Evolutionary conservation across 768 basidiomycete genomes (phyloP), one percentile per base, ranked within the genome.

Genomic region (Pisolithus sp.): DNA sequence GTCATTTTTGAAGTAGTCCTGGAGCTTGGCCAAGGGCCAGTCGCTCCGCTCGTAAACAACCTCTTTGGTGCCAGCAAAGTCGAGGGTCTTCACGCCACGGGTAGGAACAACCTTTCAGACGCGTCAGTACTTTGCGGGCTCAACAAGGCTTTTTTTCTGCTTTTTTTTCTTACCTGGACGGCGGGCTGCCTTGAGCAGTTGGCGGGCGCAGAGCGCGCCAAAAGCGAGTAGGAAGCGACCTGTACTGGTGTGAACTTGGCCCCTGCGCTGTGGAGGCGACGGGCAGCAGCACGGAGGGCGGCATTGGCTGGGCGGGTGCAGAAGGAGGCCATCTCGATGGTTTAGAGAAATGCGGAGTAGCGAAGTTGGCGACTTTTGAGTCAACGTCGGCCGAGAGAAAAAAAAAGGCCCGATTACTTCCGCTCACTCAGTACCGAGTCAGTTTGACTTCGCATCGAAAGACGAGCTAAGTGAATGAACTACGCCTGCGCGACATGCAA

Each of bases 1-100:
- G 73, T 99, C 96, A 67, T 98, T 89, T 75, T 98, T 98, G 82
- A 99, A 96, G 81, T 95, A 99, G 70, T 98, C 93, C 71, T 98
- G 95, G 67, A 99, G 85, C 76, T 91, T 98, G 55, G 92, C 84
- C 56, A 95, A 75, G 34, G 96, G 96, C 96, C 96, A 99, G 81
- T 99, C 96, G 61, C 80, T 81, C 57, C 91, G 90, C 76, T 97
- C 94, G 65, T 94, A 97, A 43, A 97, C 90, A 57, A 81, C 80
- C 75, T 97, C 93, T 66, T 93, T 81, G 53, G 86, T 85, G 62
- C 93, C 94, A 49, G 94, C 93, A 73, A 97, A 96, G 78, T 95
- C 87, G 63, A 97, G 88, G 48, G 93, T 93, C 76, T 97, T 95
- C 61, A 96, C 65, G 52, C 93, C 93, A 63, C 93, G 90, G 57